Percentiles rank a stretch among this genome's conserved stretches.
Conservation (phyloP, 2,329 filamentous ascomycete genomes). For the Pseudogymnoascus pannorum region DNA sequence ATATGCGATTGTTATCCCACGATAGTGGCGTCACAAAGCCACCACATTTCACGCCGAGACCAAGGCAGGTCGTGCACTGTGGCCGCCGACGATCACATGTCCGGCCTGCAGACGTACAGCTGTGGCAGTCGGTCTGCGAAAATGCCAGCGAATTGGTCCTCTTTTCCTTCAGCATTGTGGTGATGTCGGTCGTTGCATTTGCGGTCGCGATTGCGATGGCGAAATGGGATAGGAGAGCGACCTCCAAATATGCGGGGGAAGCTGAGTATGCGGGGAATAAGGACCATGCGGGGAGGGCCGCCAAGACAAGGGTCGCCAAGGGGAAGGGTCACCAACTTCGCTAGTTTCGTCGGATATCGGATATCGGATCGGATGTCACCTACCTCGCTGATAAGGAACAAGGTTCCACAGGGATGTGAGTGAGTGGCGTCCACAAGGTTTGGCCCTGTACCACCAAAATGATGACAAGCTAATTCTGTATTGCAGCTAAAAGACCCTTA, state of each 20-base stretch:
- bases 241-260: background rate
- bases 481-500: background rate
- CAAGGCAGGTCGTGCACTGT: constrained; percentile 21
- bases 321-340: background rate
- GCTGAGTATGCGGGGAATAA: background rate
- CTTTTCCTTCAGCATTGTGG: constrained; percentile 26
- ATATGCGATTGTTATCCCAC: constrained; percentile 15
- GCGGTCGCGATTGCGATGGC: background rate
- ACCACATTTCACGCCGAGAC: constrained; percentile 17
- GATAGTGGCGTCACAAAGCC: constrained; percentile 13
- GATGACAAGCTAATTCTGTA: background rate
- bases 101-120: constrained; percentile 17
- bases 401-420: background rate
- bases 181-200: background rate
- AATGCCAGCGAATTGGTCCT: constrained; percentile 21
- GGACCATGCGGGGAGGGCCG: background rate
- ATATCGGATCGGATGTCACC: constrained; percentile 2
- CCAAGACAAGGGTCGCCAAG: background rate
- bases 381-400: background rate
- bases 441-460: background rate
- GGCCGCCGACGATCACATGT: constrained; percentile 22
- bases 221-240: background rate
- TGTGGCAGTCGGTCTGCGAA: constrained; percentile 23
- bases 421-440: background rate
- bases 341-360: background rate